Base-by-base conservation (phyloP, 495 filamentous ascomycete species). In the Talaromyces borbonicus region DNA sequence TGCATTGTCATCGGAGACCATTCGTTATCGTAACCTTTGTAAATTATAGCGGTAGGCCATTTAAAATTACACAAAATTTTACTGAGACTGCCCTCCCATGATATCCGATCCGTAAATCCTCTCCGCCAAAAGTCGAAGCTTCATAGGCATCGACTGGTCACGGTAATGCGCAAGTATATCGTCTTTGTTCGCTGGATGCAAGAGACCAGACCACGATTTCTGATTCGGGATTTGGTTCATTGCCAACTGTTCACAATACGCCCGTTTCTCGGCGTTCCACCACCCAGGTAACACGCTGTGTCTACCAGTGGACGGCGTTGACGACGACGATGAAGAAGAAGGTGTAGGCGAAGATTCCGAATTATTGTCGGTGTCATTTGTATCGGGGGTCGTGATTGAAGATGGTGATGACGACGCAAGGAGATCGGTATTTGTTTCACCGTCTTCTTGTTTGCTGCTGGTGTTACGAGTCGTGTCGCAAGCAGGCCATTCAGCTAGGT, bases 121-220 rank as follows among this genome's bases (percentile, higher is more conserved):
- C 35, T 64, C 61, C 2, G 52, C 61, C 14, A 64, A 46, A 49
- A 64, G 48, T 16, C 60, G 49, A 49, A 71, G 49, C 55, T 72
- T 71, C 65, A 72, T 71, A 1, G 65, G 58, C 46, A 72, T 61
- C 7, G 22, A 31, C 9, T 30, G 1, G 27, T 69, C 57, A 1
- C 56, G 57, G 44, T 72, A 74, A 12, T 61, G 59, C 27, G 59
- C 55, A 3, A 52, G 48, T 22, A 74, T 52, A 36, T 62, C 63
- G 24, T 29, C 12, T 49, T 68, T 72, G 26, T 56, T 50, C n/a
- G 64, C 52, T 11, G 49, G 33, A 14, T 11, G 14, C 20, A 43
- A 37, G 15, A 65, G 29, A 20, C 42, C 18, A 1, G 43, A 36
- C 55, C 56, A 62, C 16, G 53, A 23, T 46, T 35, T 30, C n/a